Percentiles rank a stretch among this genome's conserved stretches.
These are phyloP conservation scores for Fraxinus sp. DNA, from an alignment of 305 asterid species.

Conservation along the genomic window DNA sequence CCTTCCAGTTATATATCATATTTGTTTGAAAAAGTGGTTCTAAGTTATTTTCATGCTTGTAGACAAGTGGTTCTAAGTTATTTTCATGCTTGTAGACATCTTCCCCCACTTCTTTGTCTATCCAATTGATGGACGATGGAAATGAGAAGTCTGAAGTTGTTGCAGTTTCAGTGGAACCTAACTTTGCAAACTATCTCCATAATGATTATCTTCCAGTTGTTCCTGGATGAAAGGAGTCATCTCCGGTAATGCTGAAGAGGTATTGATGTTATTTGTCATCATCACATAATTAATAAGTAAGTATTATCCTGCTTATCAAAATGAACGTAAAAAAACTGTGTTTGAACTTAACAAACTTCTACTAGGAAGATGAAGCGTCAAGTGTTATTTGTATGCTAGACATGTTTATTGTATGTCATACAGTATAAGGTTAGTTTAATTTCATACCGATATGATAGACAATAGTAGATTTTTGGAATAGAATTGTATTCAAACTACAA, in stretches of 20 bases:
- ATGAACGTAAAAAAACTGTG: background rate
- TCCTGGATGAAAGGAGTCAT: constrained; percentile 65
- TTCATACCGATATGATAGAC: background rate
- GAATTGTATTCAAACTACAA: background rate
- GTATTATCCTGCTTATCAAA: background rate
- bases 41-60: constrained; percentile 41
- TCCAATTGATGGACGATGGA: constrained; percentile 92
- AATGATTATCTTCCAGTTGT: constrained; percentile 74
- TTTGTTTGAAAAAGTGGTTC: constrained; percentile 22
- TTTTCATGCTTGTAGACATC: constrained; percentile 57
- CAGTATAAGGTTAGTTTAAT: background rate
- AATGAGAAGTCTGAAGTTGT: constrained; percentile 92
- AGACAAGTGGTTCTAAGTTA: constrained; percentile 49
- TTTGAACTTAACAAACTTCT: background rate
- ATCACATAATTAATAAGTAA: background rate
- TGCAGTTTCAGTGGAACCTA: constrained; percentile 90
- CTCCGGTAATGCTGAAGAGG: constrained; percentile 76
- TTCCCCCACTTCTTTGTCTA: constrained; percentile 59
- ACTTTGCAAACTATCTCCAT: constrained; percentile 75
- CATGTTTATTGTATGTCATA: background rate
- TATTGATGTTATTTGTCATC: constrained; percentile 33
- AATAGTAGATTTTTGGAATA: background rate
- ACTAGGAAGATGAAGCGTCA: background rate
- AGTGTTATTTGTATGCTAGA: background rate
- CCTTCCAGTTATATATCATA: constrained; percentile 8